Base-by-base conservation (phyloP, 75 land plant species). In the Pinus tabuliformis region DNA sequence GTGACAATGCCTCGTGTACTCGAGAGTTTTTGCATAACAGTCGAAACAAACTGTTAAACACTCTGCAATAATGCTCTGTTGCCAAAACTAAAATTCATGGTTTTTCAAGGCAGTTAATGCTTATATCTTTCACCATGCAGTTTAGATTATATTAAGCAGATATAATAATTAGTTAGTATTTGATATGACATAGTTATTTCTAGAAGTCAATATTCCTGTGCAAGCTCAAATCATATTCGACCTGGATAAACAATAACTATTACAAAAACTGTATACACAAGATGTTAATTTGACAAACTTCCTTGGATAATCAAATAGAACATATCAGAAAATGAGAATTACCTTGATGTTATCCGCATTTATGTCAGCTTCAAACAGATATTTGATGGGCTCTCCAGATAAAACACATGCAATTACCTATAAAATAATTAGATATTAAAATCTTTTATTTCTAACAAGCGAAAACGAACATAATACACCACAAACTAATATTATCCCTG, bases 261-360 rank as follows among this genome's bases (percentile, higher is more conserved):
- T 12, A 15, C 61, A 74, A 24, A 52, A 70, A 22, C 21, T 54
- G 16, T 59, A 65, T 42, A 18, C 61, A 4, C 42, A 62, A 26
- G 26, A 57, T 49, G 3, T 77, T 76, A 22, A 33, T 52, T 45
- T 28, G 22, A 22, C 20, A 22, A 75, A 5, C 13, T 57, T 59
- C 18, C 12, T 11, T 49, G 11, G 9, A 49, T 17, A 59, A 52
- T 52, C 20, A 78, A 56, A 78, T 7, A 57, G 57, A 28, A 62
- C 12, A 18, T 22, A 57, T 8, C 49, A 37, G 21, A 66, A 37
- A 66, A 66, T 18, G 12, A 39, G 70, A 21, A 72, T 49, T 24
- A 96, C 99, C 99, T 96, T 96, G 57, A 96, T 22, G 24, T 80
- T 86, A 4, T 86, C 90, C 18, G 82, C n/a, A 15, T 83, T 90